Base-by-base conservation (phyloP, 176 grass and related monocot genomes). In the Poa pratensis region DNA sequence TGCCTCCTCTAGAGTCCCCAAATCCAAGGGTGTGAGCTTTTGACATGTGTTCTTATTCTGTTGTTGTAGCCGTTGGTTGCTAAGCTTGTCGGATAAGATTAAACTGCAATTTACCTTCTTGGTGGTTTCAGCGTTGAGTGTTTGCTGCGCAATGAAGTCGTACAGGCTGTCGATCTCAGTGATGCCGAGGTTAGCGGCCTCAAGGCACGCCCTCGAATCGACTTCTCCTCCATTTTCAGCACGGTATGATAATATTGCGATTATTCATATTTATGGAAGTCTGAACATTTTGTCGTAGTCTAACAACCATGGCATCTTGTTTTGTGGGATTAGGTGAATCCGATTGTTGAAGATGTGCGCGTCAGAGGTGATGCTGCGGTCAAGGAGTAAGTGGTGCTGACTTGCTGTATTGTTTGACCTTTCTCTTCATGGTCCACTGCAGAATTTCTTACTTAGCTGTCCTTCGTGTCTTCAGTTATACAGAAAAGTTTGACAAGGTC, bases 191-290 rank as follows among this genome's bases (percentile, higher is more conserved):
- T 95, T 58, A 82, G 85, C 48, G 45, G 87, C 81, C 91, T 98
- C 62, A 98, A 90, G 73, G 93, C 91, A 54, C 96, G 96, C 9
- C 96, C 96, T 15, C 91, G 96, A 23, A 89, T 95, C 43, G 96
- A 95, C 86, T 98, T 98, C 76, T 79, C 96, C 65, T 98, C 96
- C 55, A 98, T 98, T 86, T 98, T 98, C 67, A 77, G 79, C 80
- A 85, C 86, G 69, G 96, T 98, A 32, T 86, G 89, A 74, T 86
- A n/a, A 24, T 4, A 72, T 2, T 1, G 4, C 42, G 10, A 46
- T 58, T 66, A 16, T 58, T 82, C 5, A 69, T 69, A 37, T 9
- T 17, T 7, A 28, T 81, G 35, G 52, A 18, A 23, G 15, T 26
- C 13, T 19, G 28, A 18, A 16, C 48, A 50, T 10, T 52, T 15